Evolutionary conservation across 2,329 filamentous ascomycete species (phyloP).

Genomic region (Monilinia polystroma): DNA sequence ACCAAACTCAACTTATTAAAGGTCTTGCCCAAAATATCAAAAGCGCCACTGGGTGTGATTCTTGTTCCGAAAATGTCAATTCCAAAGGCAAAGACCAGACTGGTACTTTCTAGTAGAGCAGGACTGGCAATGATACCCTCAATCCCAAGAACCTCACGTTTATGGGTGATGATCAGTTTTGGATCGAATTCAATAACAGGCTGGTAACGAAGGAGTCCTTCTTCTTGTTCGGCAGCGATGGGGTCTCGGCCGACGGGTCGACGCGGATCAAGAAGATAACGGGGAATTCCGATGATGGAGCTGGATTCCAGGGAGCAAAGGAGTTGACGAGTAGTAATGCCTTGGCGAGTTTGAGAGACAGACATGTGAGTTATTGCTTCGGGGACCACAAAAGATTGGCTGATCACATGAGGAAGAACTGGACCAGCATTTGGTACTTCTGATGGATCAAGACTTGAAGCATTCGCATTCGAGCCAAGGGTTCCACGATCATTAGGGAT

Average conservation of each 20-base stretch:
- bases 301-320: conserved; percentile 75
- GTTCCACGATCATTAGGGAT: conserved; percentile 81
- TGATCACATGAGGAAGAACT: conserved; percentile 70
- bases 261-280: conserved; percentile 76
- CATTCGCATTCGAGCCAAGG: conserved; percentile 67
- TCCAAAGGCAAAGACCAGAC: conserved; percentile 83
- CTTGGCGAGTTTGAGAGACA: conserved; percentile 87
- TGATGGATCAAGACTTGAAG: conserved; percentile 72
- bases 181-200: conserved; percentile 82
- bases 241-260: conserved; percentile 84
- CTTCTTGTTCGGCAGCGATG: conserved; percentile 73
- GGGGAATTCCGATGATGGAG: conserved; percentile 76
- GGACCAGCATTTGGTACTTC: conserved; percentile 52
- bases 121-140: conserved; percentile 71
- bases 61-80: conserved; percentile 85
- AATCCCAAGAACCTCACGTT: conserved; percentile 76
- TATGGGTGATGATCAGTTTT: conserved; percentile 75
- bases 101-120: conserved; percentile 86
- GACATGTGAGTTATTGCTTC: conserved; percentile 76
- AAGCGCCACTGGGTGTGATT: conserved; percentile 81
- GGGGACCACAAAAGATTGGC: conserved; percentile 78
- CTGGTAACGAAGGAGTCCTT: conserved; percentile 75
- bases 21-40: conserved; percentile 88
- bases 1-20: conserved; percentile 90
- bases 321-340: conserved; percentile 80